Base-by-base conservation (phyloP, 805 yeast genomes). In the Monosporozyma unispora region DNA sequence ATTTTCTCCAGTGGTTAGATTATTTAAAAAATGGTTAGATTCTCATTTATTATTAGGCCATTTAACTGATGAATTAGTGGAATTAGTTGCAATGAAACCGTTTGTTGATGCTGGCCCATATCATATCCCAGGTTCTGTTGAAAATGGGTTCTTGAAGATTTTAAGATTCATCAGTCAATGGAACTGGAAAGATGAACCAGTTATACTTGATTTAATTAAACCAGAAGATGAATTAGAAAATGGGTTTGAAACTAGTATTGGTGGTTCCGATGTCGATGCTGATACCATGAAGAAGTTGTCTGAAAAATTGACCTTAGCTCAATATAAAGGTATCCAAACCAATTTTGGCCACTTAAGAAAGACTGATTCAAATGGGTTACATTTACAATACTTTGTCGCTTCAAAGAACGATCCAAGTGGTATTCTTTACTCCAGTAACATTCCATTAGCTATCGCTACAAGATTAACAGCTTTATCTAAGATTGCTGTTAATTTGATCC, bases 161-260 rank as follows among this genome's bases (percentile, higher is more conserved):
- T 63, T 93, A 37, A 71, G 78, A 44, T 86, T 84, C 58, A 64
- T 93, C 43, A 76, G 95, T 23, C 69, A 68, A 41, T 93, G 99
- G 99, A 89, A 93, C 65, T 93, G 99, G 99, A 84, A 79, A 58
- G 95, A 86, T 54, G 88, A 84, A 44, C 84, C 96, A 1, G 69
- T 93, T 52, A 78, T 90, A 48, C 68, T 93, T 52, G 97, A 93
- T 60, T 69, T 87, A 56, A 80, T 83, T 12, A 81, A 74, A 50
- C 77, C 78, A 52, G 60, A 63, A 9, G 68, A 65, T 18, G 64
- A 67, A 48, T 69, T 71, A 7, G 72, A 67, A 22, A 69, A 64
- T 33, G 50, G 57, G 2, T 52, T 55, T 25, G 61, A 54, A 27
- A 50, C 54, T 2, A 60, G 58, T 48, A 44, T 57, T 19, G 65